Evolutionary conservation across 2,329 filamentous ascomycete species (phyloP).

Genomic region (Ophiostoma perfectum): DNA sequence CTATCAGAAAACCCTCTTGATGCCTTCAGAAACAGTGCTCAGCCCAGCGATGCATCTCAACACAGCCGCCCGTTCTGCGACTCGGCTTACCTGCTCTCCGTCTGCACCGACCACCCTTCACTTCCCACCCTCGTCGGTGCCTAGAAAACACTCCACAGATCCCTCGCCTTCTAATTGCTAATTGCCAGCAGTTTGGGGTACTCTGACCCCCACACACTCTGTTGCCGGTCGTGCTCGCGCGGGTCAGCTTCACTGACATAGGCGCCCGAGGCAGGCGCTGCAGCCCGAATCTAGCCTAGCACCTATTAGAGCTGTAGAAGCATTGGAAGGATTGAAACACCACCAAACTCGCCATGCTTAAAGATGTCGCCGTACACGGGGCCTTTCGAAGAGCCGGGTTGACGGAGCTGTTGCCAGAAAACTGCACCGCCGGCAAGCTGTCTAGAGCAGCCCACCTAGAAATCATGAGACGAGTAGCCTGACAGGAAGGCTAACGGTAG

Average conservation of each 20-base stretch:
- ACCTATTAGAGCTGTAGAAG: neutral
- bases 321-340: neutral
- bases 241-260: neutral
- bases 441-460: neutral
- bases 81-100: neutral
- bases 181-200: neutral
- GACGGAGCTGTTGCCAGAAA: neutral
- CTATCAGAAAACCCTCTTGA: too few relatives aligned
- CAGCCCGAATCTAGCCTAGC: neutral
- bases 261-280: neutral
- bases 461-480: neutral
- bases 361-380: neutral
- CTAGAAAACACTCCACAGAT: neutral
- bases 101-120: constrained; percentile 3
- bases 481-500: neutral
- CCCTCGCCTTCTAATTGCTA: neutral
- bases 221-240: neutral
- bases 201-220: neutral
- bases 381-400: neutral
- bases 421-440: neutral
- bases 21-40: too few relatives aligned
- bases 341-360: neutral
- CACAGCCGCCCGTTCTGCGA: neutral
- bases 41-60: neutral
- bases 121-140: neutral